These are phyloP conservation scores for Xylariaceae sp. DNA, from an alignment of 2,329 filamentous ascomycete species.

Conservation along the genomic window DNA sequence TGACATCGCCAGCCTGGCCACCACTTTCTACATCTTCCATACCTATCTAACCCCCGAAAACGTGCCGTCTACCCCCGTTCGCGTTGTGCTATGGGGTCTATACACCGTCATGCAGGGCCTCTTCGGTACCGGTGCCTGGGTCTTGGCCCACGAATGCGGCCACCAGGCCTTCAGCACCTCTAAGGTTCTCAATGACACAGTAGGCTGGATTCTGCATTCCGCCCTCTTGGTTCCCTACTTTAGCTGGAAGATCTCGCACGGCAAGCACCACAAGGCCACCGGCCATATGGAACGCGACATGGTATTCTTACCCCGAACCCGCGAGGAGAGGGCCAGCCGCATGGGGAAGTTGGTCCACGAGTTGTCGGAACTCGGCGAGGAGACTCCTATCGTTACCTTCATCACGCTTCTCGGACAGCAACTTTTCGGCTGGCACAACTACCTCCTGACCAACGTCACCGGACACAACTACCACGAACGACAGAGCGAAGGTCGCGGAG, in stretches of 20 bases:
- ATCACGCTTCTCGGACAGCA: conserved; percentile 79
- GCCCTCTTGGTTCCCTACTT: conserved; percentile 93
- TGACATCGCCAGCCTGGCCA: conserved; percentile 71
- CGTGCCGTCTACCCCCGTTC: conserved; percentile 69
- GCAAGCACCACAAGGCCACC: conserved; percentile 99
- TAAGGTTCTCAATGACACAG: conserved; percentile 85
- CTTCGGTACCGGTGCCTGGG: conserved; percentile 93
- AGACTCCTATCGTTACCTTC: conserved; percentile 85
- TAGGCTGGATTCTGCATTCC: conserved; percentile 91
- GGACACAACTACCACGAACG: conserved; percentile 93
- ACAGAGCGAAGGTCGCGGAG: conserved; percentile 90
- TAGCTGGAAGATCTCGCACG: conserved; percentile 98
- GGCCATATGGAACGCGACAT: conserved; percentile 97
- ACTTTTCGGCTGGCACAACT: conserved; percentile 89
- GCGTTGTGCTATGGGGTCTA: conserved; percentile 64
- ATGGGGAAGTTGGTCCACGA: conserved; percentile 78
- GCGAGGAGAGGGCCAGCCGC: conserved; percentile 76
- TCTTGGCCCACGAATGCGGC: conserved; percentile 96
- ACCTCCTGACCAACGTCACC: conserved; percentile 88
- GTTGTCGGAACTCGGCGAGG: conserved; percentile 86
- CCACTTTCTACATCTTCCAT: conserved; percentile 86
- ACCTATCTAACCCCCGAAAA: conserved; percentile 85
- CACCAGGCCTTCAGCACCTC: conserved; percentile 97
- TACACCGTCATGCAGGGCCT: conserved; percentile 86
- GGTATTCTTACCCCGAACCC: conserved; percentile 96